phyloP scores from a whole-genome alignment of 202 grass and related monocot species.

The Eragrostis tef region DNA sequence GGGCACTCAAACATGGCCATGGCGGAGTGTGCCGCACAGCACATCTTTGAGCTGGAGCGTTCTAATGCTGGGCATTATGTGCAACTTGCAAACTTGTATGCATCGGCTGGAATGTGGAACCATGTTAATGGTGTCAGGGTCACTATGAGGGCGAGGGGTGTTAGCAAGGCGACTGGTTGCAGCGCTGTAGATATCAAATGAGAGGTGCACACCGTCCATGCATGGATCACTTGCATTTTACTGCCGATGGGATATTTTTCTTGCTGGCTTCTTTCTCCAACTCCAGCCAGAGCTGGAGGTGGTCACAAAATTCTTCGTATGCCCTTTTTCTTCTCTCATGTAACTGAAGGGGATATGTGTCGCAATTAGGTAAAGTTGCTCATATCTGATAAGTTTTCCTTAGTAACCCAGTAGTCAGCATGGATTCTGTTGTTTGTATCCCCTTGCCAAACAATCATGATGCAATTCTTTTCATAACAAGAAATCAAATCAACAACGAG shows the following conservation, averaged over 20 bases:
- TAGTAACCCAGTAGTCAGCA: slow-evolving; percentile 25
- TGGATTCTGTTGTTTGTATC: slow-evolving; percentile 8
- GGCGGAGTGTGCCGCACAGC: slow-evolving; percentile 55
- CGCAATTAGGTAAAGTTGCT: slow-evolving; percentile 2
- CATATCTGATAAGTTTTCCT: slow-evolving; percentile 30
- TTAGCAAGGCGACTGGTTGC: slow-evolving; percentile 61
- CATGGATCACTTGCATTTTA: slow-evolving; percentile 48
- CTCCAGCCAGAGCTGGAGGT: slow-evolving; percentile 5
- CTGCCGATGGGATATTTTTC: slow-evolving; percentile 30
- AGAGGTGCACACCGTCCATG: slow-evolving; percentile 52
- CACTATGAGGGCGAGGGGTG: slow-evolving; percentile 65
- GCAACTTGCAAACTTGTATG: slow-evolving; percentile 71
- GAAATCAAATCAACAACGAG: slow-evolving; percentile 33
- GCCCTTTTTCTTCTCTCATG: neutral
- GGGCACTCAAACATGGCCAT: slow-evolving; percentile 51
- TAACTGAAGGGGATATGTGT: slow-evolving; percentile 19
- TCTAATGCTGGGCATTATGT: slow-evolving; percentile 71
- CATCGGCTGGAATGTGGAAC: slow-evolving; percentile 59
- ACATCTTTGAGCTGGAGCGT: slow-evolving; percentile 65
- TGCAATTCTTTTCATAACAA: neutral
- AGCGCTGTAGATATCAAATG: slow-evolving; percentile 57
- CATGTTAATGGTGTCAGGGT: slow-evolving; percentile 57
- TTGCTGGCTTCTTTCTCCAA: slow-evolving; percentile 52
- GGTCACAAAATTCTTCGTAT: slow-evolving; percentile 29
- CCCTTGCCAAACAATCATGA: slow-evolving; percentile 13